A percentile compares a stretch with the other conserved stretches of the same genome.
phyloP scores from a whole-genome alignment of 2,329 filamentous ascomycete genomes.

The Cladosporium oxysporum region DNA sequence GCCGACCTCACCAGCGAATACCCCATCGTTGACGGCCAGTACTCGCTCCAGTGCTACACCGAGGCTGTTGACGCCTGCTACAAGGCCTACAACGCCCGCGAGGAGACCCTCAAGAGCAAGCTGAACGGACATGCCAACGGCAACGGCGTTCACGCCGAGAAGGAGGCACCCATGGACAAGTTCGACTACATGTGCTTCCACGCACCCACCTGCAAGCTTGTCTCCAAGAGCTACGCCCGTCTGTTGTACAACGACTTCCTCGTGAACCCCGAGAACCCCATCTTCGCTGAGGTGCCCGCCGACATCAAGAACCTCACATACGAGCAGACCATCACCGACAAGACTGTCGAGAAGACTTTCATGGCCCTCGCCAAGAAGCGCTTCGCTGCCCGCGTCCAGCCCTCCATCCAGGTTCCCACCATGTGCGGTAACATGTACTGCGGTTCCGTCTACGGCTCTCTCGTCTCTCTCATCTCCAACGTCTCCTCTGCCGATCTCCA shows the following conservation, averaged over 20 bases:
- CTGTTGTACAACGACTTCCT: slow-evolving; percentile 56
- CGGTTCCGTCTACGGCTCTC: slow-evolving; percentile 53
- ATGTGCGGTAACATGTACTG: slow-evolving; percentile 60
- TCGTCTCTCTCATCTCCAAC: slow-evolving; percentile 51
- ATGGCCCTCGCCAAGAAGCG: slow-evolving; percentile 55
- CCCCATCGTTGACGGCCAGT: slow-evolving; percentile 55
- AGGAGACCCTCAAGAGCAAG: slow-evolving; percentile 48
- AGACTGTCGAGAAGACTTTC: slow-evolving; percentile 56
- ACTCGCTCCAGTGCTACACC: slow-evolving; percentile 55
- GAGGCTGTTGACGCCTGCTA: slow-evolving; percentile 56
- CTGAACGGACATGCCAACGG: slow-evolving; percentile 43
- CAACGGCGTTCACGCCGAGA: slow-evolving; percentile 40
- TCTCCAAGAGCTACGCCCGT: slow-evolving; percentile 56
- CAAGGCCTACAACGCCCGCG: slow-evolving; percentile 55
- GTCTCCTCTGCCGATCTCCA: slow-evolving; percentile 47
- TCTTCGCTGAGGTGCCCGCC: slow-evolving; percentile 53
- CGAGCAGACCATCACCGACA: slow-evolving; percentile 51
- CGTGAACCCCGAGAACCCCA: slow-evolving; percentile 47
- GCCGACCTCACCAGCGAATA: slow-evolving; percentile 56
- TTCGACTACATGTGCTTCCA: slow-evolving; percentile 60
- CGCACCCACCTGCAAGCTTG: slow-evolving; percentile 56
- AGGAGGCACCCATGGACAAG: slow-evolving; percentile 51
- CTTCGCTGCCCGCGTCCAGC: slow-evolving; percentile 52
- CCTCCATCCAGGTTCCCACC: slow-evolving; percentile 52
- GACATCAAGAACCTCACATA: slow-evolving; percentile 51